Evolutionary conservation across 768 basidiomycete species (phyloP).

Genomic region (Mrakia frigida): DNA sequence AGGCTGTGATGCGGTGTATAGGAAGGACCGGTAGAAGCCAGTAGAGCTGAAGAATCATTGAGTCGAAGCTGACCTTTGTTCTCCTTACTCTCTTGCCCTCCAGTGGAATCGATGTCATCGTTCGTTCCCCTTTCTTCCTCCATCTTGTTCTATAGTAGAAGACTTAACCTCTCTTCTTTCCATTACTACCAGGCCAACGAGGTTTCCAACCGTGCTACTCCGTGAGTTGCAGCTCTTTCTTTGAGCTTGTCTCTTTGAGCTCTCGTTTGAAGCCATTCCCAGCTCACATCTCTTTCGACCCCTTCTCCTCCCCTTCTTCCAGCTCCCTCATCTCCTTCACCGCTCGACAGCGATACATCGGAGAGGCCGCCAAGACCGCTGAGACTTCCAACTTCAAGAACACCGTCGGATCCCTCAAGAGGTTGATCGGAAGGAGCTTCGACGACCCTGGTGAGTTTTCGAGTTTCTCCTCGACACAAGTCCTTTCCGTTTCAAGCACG

Average conservation of each 20-base stretch:
- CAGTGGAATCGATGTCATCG: conserved; percentile 91
- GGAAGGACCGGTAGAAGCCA: no score
- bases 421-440: conserved; percentile 72
- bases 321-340: conserved; percentile 95
- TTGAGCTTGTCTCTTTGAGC: conserved; percentile 3
- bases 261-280: neutral
- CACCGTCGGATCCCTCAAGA: conserved; percentile 87
- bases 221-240: conserved; percentile 55
- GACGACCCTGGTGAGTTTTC: conserved; percentile 32
- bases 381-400: conserved; percentile 98
- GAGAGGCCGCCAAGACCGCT: conserved; percentile 93
- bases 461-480: no score
- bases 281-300: conserved; percentile 14
- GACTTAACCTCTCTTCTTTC: neutral
- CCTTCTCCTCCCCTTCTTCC: neutral
- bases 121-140: neutral
- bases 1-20: no score
- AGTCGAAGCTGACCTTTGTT: conserved; percentile 1
- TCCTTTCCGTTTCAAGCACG: neutral
- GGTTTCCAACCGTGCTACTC: conserved; percentile 92
- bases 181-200: conserved; percentile 60
- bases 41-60: neutral
- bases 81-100: neutral
- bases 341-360: conserved; percentile 80
- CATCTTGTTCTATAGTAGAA: neutral